Percentiles rank a stretch among this genome's conserved stretches.
These are phyloP conservation scores for Venturia asperata DNA, from an alignment of 2,329 filamentous ascomycete species.

Conservation along the genomic window DNA sequence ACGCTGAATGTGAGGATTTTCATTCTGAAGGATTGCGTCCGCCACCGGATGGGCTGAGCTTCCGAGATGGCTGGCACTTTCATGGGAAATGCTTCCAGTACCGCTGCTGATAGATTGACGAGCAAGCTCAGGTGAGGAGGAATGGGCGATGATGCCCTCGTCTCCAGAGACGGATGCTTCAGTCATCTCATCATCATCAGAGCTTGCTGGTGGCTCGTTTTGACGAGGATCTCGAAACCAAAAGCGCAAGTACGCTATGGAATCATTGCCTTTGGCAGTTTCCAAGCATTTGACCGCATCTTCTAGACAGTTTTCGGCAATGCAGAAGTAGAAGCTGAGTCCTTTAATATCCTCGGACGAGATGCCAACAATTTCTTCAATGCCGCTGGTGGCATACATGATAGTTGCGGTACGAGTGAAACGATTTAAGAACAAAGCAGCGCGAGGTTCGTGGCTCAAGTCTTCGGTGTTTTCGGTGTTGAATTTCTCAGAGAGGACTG, in stretches of 20 bases:
- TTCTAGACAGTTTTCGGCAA: slow-evolving; percentile 66
- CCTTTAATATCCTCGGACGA: slow-evolving; percentile 61
- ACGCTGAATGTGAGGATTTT: background rate
- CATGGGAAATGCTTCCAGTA: background rate
- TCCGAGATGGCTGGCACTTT: background rate
- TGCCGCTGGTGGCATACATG: slow-evolving; percentile 77
- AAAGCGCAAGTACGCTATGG: slow-evolving; percentile 82
- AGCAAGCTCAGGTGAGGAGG: background rate
- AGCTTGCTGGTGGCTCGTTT: slow-evolving; percentile 32
- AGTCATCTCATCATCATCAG: slow-evolving; percentile 40
- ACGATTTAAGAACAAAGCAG: slow-evolving; percentile 76
- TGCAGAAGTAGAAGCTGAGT: slow-evolving; percentile 82
- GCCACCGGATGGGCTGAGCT: background rate
- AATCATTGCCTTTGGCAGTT: slow-evolving; percentile 82
- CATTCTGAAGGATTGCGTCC: background rate
- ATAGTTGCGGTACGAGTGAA: slow-evolving; percentile 76
- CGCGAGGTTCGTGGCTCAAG: slow-evolving; percentile 67
- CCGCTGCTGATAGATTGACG: background rate
- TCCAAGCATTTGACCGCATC: slow-evolving; percentile 75
- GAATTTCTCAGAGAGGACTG: slow-evolving; percentile 78
- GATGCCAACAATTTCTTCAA: slow-evolving; percentile 69
- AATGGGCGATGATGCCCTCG: slow-evolving; percentile 25
- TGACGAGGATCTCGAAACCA: slow-evolving; percentile 70
- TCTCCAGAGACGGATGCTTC: slow-evolving; percentile 43
- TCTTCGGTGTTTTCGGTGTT: slow-evolving; percentile 42